Conservation (phyloP, 805 yeast genomes). For the Candida corydali region DNA sequence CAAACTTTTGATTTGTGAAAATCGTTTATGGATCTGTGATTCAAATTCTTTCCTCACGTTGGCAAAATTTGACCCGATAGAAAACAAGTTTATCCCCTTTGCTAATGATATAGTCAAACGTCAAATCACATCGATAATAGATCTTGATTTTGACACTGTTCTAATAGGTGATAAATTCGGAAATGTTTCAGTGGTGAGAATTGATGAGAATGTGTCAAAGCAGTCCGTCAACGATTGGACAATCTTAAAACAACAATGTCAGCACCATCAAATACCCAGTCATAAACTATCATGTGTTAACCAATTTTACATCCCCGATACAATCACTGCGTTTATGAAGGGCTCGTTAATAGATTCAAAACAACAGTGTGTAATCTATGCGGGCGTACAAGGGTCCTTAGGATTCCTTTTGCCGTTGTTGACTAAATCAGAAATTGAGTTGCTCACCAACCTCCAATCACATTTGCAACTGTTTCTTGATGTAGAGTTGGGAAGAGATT, state of each 20-base stretch:
- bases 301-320: slow-evolving; percentile 68
- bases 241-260: slow-evolving; percentile 18
- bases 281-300: slow-evolving; percentile 47
- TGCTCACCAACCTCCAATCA: slow-evolving; percentile 53
- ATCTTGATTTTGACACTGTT: slow-evolving; percentile 72
- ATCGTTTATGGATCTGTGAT: slow-evolving; percentile 69
- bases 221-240: slow-evolving; percentile 48
- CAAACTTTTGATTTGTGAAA: slow-evolving; percentile 49
- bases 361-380: slow-evolving; percentile 56
- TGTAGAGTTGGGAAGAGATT: slow-evolving; percentile 62
- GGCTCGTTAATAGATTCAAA: slow-evolving; percentile 58
- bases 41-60: slow-evolving; percentile 54
- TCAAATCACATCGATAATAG: slow-evolving; percentile 55
- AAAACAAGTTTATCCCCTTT: slow-evolving; percentile 54
- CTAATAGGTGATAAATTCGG: slow-evolving; percentile 89
- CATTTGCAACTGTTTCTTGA: slow-evolving; percentile 29
- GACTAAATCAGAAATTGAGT: slow-evolving; percentile 56
- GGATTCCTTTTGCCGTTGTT: slow-evolving; percentile 70
- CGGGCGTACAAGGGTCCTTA: slow-evolving; percentile 78
- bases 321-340: slow-evolving; percentile 56
- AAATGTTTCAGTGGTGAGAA: slow-evolving; percentile 63
- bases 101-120: slow-evolving; percentile 69
- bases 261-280: slow-evolving; percentile 41
- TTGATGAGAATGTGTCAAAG: slow-evolving; percentile 47
- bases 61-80: slow-evolving; percentile 45